Evolutionary conservation across 2,329 filamentous ascomycete genomes (phyloP), one percentile per base, ranked within the genome.

Genomic region (Apiospora hydei): DNA sequence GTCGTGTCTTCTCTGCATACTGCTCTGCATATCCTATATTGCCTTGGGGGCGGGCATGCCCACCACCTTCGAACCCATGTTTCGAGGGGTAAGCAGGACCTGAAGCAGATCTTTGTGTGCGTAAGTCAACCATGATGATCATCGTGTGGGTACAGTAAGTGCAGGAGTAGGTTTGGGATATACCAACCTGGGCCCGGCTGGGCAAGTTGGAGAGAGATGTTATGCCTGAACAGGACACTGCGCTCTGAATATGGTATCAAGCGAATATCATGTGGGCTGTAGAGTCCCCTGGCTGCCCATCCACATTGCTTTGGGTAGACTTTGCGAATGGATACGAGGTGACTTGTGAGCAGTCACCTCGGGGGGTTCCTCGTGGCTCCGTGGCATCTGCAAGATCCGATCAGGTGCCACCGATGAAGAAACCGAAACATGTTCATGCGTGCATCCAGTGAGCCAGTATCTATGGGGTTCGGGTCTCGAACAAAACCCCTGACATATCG

Each of bases 331-430:
- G 26, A 69, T 34, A 64, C 57, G 67, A 21, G 44, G 21, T 69
- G n/a, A n/a, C 10, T 69, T 69, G 26, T 69, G 67, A 49, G 44
- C 67, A 69, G 44, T 49, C 67, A 49, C 18, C 21, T 69, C 10
- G 16, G 34, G 26, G 47, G 44, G n/a, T 41, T 34, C 57, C 57
- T 64, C 57, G 30, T 61, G 53, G 53, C 53, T 64, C 57, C 30
- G 30, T 61, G 57, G 57, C 13, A 64, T n/a, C 67, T 49, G 67
- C 44, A 69, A 69, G 67, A 69, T 49, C 44, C 16, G 67, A 69
- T 69, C 43, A 68, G 43, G 43, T 47, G 67, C 44, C 67, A 69
- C 67, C 67, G 47, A 34, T 69, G 67, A 49, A 69, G 67, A 49
- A 38, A 41, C 21, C 57, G 57, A 64, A 64, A 41, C 57, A 61